phyloP scores from a whole-genome alignment of 768 basidiomycete genomes.

The Suillus alpinus region DNA sequence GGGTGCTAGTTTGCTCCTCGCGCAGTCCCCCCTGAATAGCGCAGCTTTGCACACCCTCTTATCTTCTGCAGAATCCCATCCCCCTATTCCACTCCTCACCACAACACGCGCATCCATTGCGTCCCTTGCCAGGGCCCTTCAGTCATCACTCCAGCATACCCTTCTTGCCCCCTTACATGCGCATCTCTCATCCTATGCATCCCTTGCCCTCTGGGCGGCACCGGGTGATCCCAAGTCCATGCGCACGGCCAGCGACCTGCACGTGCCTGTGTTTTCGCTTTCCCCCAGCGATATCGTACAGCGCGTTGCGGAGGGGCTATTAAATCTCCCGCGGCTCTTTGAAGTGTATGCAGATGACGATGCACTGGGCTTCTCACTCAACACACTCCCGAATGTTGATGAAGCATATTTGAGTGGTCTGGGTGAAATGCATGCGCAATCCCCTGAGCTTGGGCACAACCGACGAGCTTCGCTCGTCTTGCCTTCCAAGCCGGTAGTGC shows the following conservation, averaged over 20 bases:
- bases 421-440: conserved; percentile 36
- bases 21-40: conserved; percentile 80
- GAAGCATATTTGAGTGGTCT: conserved; percentile 48
- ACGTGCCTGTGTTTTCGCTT: conserved; percentile 88
- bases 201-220: conserved; percentile 64
- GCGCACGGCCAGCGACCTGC: conserved; percentile 33
- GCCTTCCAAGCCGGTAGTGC: conserved; percentile 29
- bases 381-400: conserved; percentile 74
- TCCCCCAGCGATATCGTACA: conserved; percentile 88
- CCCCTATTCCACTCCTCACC: conserved; percentile 42
- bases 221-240: conserved; percentile 45
- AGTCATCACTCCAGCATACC: conserved; percentile 74
- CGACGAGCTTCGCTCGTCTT: conserved; percentile 41
- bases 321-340: conserved; percentile 90
- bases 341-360: conserved; percentile 94
- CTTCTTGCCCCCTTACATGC: conserved; percentile 80
- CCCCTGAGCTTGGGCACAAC: conserved; percentile 28
- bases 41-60: conserved; percentile 65
- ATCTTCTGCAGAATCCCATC: conserved; percentile 40
- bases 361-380: conserved; percentile 82
- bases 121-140: conserved; percentile 68
- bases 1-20: conserved; percentile 72
- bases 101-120: conserved; percentile 55
- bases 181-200: conserved; percentile 70
- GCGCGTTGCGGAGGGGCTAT: conserved; percentile 87